Conservation (phyloP, 352 stramenopile genomes). For the Phytopythium oedochilum region DNA sequence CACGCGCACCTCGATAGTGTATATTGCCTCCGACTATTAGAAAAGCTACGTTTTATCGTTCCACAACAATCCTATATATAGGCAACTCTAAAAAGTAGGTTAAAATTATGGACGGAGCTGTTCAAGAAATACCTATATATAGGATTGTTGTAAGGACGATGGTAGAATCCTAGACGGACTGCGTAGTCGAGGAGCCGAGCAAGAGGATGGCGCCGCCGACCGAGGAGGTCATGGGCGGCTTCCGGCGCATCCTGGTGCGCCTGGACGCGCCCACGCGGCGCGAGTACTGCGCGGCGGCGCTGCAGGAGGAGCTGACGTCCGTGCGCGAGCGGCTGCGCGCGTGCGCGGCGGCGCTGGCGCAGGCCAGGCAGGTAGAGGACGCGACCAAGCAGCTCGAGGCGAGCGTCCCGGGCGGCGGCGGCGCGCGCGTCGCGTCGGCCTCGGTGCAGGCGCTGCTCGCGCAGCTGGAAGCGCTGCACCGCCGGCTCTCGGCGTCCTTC, state of each 20-base stretch:
- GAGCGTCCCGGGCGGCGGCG: conserved; percentile 3
- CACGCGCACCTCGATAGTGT: background rate
- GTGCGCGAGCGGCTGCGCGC: conserved; percentile 10
- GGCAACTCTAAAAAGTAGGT: no score
- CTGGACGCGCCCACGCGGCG: conserved; percentile 26
- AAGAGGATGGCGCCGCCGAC: no score
- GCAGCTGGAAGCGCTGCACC: conserved; percentile 28
- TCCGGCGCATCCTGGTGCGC: conserved; percentile 31
- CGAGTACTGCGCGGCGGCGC: conserved; percentile 24
- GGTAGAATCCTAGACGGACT: no score
- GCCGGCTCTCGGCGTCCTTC: conserved; percentile 13
- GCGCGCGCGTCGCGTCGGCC: conserved; percentile 7
- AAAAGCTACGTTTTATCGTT: background rate
- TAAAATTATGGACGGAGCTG: no score
- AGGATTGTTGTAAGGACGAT: no score
- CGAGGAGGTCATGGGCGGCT: conserved; percentile 11
- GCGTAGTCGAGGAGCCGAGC: no score
- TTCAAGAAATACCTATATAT: no score
- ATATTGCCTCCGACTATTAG: background rate
- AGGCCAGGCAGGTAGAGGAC: conserved; percentile 31
- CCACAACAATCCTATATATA: no score
- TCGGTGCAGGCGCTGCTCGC: conserved; percentile 21
- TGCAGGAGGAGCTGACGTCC: conserved; percentile 23
- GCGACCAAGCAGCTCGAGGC: conserved; percentile 22
- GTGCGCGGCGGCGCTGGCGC: conserved; percentile 18